Conservation (phyloP, 1,139 yeast genomes). For the Saccharomyces hybrid region DNA sequence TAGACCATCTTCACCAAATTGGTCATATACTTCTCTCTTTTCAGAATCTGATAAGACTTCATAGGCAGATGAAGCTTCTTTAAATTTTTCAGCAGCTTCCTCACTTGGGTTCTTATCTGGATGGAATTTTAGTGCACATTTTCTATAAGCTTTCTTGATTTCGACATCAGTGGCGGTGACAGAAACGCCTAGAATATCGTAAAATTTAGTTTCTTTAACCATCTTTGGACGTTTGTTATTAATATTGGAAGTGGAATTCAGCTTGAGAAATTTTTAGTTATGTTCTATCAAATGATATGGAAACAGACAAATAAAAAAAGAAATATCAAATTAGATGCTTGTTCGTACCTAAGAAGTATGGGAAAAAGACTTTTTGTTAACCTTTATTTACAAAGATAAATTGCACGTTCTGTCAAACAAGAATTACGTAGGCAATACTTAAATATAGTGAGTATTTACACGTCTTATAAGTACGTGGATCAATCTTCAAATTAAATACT, state of each 20-base stretch:
- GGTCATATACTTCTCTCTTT: slow-evolving; percentile 84
- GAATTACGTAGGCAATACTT: background rate
- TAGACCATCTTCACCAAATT: slow-evolving; percentile 88
- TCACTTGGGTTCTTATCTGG: slow-evolving; percentile 92
- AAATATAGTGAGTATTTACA: background rate
- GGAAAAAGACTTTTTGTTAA: background rate
- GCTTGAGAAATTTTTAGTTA: background rate
- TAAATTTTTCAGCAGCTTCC: slow-evolving; percentile 91
- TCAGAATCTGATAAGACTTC: slow-evolving; percentile 80
- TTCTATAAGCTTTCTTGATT: slow-evolving; percentile 91
- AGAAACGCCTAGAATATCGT: slow-evolving; percentile 76
- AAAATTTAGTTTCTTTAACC: slow-evolving; percentile 87
- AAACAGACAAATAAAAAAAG: background rate
- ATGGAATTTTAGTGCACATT: slow-evolving; percentile 85
- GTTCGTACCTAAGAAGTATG: background rate
- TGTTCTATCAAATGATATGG: slow-evolving; percentile 1
- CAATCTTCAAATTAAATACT: background rate
- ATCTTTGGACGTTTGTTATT: slow-evolving; percentile 35
- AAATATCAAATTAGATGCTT: background rate
- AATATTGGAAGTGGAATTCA: background rate
- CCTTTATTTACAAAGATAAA: background rate
- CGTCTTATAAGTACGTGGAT: background rate
- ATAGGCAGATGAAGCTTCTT: slow-evolving; percentile 85
- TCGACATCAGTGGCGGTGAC: slow-evolving; percentile 73
- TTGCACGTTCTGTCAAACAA: background rate